Evolutionary conservation across 345 rosid species (phyloP).

Genomic region (Erucastrum elatum): DNA sequence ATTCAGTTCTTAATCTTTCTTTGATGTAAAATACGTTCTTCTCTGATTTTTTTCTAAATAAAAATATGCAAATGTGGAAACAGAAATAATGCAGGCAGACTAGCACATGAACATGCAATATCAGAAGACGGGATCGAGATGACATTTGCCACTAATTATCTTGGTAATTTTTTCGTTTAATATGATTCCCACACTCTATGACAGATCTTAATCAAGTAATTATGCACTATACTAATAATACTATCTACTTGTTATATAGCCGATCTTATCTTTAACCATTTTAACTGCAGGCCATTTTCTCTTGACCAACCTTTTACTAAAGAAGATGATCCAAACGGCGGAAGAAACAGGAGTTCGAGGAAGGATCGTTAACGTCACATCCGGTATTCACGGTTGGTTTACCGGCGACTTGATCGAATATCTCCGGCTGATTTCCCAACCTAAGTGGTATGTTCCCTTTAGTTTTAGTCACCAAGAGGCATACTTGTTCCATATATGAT

Average conservation of each 20-base stretch:
- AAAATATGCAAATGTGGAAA: neutral
- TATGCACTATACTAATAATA: neutral
- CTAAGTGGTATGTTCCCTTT: constrained; percentile 57
- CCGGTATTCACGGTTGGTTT: constrained; percentile 83
- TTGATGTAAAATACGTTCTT: neutral
- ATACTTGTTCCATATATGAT: neutral
- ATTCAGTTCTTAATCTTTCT: neutral
- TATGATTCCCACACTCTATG: constrained; percentile 25
- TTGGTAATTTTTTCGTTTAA: constrained; percentile 49
- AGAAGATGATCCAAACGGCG: constrained; percentile 79
- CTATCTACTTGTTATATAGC: neutral
- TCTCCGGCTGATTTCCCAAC: constrained; percentile 65
- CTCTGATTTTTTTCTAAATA: neutral
- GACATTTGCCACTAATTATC: constrained; percentile 95
- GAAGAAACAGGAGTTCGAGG: constrained; percentile 63
- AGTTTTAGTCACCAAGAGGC: neutral
- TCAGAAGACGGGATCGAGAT: constrained; percentile 98
- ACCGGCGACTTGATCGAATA: constrained; percentile 75
- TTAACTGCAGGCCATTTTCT: constrained; percentile 65
- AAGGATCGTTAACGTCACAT: constrained; percentile 87
- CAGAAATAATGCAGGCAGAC: constrained; percentile 95
- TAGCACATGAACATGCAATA: constrained; percentile 83
- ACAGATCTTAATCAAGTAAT: constrained; percentile 25
- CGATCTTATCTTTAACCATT: neutral
- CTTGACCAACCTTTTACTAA: constrained; percentile 64